Percentiles rank a stretch among this genome's conserved stretches.
These are phyloP conservation scores for Purpureocillium takamizusanense DNA, from an alignment of 2,329 filamentous ascomycete genomes.

Conservation along the genomic window DNA sequence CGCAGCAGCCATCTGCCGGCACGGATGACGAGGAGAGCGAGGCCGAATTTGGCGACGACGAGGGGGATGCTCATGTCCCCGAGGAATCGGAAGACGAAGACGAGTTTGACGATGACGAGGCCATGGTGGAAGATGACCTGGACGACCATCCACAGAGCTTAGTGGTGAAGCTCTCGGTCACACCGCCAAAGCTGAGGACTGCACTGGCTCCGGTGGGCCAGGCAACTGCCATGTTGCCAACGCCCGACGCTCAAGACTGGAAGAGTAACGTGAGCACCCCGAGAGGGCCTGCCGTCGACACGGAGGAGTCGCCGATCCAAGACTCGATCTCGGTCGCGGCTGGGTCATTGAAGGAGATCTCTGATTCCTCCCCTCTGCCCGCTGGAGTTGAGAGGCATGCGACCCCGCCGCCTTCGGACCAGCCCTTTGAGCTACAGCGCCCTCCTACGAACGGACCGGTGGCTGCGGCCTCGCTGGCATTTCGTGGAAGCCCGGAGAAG, in stretches of 20 bases:
- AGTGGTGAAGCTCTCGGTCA: slow-evolving; percentile 63
- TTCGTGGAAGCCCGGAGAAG: slow-evolving; percentile 55
- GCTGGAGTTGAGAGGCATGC: slow-evolving; percentile 3
- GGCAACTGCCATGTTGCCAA: slow-evolving; percentile 13
- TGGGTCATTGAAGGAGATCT: not conserved
- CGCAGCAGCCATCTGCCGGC: slow-evolving; percentile 40
- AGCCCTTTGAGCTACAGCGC: not conserved
- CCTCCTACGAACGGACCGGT: too few relatives aligned
- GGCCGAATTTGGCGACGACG: slow-evolving; percentile 68
- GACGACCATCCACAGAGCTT: slow-evolving; percentile 48
- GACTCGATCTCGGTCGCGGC: slow-evolving; percentile 1
- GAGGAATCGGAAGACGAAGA: slow-evolving; percentile 52
- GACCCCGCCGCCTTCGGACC: slow-evolving; percentile 7
- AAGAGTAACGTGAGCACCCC: slow-evolving; percentile 6
- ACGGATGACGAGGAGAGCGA: slow-evolving; percentile 61
- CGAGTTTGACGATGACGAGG: slow-evolving; percentile 47
- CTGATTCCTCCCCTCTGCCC: not conserved
- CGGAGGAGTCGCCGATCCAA: slow-evolving; percentile 14
- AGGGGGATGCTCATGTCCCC: slow-evolving; percentile 59
- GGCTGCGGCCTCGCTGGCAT: slow-evolving; percentile 39
- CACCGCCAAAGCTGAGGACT: slow-evolving; percentile 27
- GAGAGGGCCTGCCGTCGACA: slow-evolving; percentile 12
- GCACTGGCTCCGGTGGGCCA: slow-evolving; percentile 15
- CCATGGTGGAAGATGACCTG: slow-evolving; percentile 44
- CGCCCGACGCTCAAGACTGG: slow-evolving; percentile 11